phyloP scores from a whole-genome alignment of 768 basidiomycete genomes.

The Clitopilus hobsonii region DNA sequence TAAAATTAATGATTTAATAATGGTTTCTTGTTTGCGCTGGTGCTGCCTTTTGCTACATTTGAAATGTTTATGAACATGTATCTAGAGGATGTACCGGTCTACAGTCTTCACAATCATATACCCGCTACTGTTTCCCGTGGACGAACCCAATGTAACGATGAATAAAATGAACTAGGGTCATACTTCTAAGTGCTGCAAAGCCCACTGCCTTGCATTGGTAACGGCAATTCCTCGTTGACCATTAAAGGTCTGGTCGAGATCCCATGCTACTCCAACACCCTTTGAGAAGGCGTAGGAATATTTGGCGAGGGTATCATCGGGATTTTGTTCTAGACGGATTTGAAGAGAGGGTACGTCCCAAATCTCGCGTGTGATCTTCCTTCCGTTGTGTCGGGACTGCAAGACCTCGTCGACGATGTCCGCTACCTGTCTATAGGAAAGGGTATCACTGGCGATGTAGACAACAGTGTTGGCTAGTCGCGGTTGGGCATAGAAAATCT shows the following conservation, averaged over 20 bases:
- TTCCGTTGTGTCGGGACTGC: background rate
- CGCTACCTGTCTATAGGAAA: slow-evolving; percentile 19
- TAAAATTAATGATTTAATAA: background rate
- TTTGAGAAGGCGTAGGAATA: slow-evolving; percentile 19
- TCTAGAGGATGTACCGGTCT: background rate
- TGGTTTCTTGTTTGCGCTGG: background rate
- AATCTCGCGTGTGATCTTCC: slow-evolving; percentile 9
- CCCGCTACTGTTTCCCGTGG: background rate
- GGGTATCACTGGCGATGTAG: slow-evolving; percentile 23
- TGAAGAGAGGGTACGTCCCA: slow-evolving; percentile 13
- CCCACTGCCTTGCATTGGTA: slow-evolving; percentile 6
- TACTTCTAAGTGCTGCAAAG: slow-evolving; percentile 2
- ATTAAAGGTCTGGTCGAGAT: slow-evolving; percentile 14
- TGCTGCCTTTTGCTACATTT: background rate
- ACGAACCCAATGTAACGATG: too few species aligned
- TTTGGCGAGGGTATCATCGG: slow-evolving; percentile 15
- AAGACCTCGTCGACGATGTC: slow-evolving; percentile 13
- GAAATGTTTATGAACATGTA: background rate
- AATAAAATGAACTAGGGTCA: background rate
- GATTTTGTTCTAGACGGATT: slow-evolving; percentile 13
- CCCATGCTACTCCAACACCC: slow-evolving; percentile 19
- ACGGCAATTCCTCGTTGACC: slow-evolving; percentile 8
- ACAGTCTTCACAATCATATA: background rate
- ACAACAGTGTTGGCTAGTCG: slow-evolving; percentile 15
- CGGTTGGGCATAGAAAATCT: slow-evolving; percentile 10